A percentile compares a stretch with the other conserved stretches of the same genome.
phyloP scores from a whole-genome alignment of 2,329 filamentous ascomycete species.

The Davidsoniella australis region DNA sequence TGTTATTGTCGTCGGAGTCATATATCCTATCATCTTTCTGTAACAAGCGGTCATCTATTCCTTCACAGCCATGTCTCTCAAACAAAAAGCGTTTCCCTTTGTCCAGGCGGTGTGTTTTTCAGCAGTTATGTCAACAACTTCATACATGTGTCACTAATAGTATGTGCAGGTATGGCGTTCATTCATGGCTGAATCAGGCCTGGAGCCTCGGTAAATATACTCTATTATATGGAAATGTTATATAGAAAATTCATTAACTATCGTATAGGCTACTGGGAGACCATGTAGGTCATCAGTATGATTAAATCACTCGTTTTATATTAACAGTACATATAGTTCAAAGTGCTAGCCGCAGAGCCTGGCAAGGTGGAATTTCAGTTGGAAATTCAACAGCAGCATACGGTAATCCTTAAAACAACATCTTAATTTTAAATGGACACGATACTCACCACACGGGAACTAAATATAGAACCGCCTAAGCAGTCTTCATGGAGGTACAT shows the following conservation, averaged over 20 bases:
- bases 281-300: conserved; percentile 20
- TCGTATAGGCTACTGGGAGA: conserved; percentile 23
- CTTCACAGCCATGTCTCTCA: neutral
- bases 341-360: conserved; percentile 43
- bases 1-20: too few relatives aligned
- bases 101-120: conserved; percentile 8
- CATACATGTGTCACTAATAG: neutral
- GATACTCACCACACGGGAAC: neutral
- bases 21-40: too few relatives aligned
- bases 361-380: conserved; percentile 63
- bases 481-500: conserved; percentile 62
- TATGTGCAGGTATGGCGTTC: conserved; percentile 57
- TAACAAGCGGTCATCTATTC: too few relatives aligned
- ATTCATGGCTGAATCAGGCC: conserved; percentile 68
- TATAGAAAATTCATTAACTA: neutral
- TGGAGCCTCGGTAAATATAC: conserved; percentile 61
- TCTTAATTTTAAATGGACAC: neutral
- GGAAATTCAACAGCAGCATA: conserved; percentile 57
- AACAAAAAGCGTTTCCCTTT: conserved; percentile 5
- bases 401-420: conserved; percentile 31
- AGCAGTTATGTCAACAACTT: neutral
- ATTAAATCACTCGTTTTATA: neutral
- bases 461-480: conserved; percentile 49
- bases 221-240: neutral
- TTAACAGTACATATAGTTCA: conserved; percentile 33